Conservation (phyloP, 768 basidiomycete species). For the Pleurotus citrinopileatus region DNA sequence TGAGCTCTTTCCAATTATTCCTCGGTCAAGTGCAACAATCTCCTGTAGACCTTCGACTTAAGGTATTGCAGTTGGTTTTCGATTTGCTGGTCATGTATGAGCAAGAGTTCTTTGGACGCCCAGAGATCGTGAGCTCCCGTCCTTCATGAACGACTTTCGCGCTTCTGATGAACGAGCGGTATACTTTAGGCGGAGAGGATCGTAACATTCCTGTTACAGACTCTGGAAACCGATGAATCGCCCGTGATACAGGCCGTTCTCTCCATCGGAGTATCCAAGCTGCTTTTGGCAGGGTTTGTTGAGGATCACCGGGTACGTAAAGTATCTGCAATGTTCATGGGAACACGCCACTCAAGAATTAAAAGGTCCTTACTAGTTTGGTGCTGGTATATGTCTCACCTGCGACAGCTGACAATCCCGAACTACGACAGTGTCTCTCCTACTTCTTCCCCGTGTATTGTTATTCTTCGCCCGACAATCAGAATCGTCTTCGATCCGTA, state of each 20-base stretch:
- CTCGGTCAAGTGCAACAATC: conserved; percentile 75
- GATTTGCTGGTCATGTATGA: conserved; percentile 92
- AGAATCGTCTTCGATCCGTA: conserved; percentile 57
- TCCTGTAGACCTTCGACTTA: conserved; percentile 72
- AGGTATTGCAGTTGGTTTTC: conserved; percentile 83
- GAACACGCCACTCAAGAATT: neutral
- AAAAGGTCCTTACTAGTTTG: conserved; percentile 31
- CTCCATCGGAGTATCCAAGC: conserved; percentile 83
- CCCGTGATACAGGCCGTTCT: conserved; percentile 74
- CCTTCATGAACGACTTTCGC: neutral
- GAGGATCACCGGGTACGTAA: conserved; percentile 66
- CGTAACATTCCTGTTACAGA: conserved; percentile 44
- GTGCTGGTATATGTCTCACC: conserved; percentile 78
- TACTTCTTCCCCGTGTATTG: conserved; percentile 97
- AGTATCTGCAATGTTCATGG: conserved; percentile 8
- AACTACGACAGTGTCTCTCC: conserved; percentile 86
- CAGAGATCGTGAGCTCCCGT: conserved; percentile 28
- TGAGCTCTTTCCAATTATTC: conserved; percentile 79
- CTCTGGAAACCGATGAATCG: conserved; percentile 66
- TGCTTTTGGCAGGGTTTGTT: conserved; percentile 83
- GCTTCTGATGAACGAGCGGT: neutral
- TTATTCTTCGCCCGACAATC: conserved; percentile 80
- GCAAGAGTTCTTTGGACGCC: conserved; percentile 62
- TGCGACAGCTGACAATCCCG: conserved; percentile 78
- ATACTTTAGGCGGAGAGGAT: conserved; percentile 34